phyloP scores from a whole-genome alignment of 345 rosid genomes.

The Combretum micranthum region DNA sequence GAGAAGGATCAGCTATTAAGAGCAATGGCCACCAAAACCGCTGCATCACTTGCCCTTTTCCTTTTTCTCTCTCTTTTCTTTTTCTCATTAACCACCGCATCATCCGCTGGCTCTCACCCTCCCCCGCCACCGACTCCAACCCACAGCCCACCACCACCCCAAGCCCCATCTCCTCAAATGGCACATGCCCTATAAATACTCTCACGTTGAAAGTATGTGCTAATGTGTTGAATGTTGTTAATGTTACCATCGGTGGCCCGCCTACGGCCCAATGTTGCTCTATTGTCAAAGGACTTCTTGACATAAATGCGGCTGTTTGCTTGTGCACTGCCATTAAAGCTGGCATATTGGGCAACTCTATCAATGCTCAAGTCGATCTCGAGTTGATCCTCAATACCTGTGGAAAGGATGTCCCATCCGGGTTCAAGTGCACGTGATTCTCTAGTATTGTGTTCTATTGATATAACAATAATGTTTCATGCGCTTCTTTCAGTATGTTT shows the following conservation, averaged over 20 bases:
- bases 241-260: conserved; percentile 34
- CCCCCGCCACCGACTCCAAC: too few relatives aligned
- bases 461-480: too few relatives aligned
- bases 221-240: conserved; percentile 28
- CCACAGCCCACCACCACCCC: too few relatives aligned
- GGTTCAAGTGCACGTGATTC: conserved; percentile 25
- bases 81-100: too few relatives aligned
- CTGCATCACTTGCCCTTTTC: too few relatives aligned
- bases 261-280: conserved; percentile 50
- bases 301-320: conserved; percentile 67
- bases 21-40: too few relatives aligned
- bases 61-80: too few relatives aligned
- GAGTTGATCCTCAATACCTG: conserved; percentile 51
- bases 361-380: conserved; percentile 39
- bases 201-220: conserved; percentile 55
- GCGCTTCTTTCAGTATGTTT: too few relatives aligned
- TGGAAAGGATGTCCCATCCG: conserved; percentile 35
- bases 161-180: too few relatives aligned
- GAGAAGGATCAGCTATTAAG: too few relatives aligned
- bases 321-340: conserved; percentile 70
- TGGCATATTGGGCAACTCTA: conserved; percentile 41
- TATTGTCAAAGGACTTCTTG: conserved; percentile 34
- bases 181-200: conserved; percentile 48
- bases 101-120: too few relatives aligned
- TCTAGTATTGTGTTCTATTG: too few relatives aligned